These are phyloP conservation scores for Malania oleifera DNA, from an alignment of 164 flowering plant genomes.

Conservation along the genomic window DNA sequence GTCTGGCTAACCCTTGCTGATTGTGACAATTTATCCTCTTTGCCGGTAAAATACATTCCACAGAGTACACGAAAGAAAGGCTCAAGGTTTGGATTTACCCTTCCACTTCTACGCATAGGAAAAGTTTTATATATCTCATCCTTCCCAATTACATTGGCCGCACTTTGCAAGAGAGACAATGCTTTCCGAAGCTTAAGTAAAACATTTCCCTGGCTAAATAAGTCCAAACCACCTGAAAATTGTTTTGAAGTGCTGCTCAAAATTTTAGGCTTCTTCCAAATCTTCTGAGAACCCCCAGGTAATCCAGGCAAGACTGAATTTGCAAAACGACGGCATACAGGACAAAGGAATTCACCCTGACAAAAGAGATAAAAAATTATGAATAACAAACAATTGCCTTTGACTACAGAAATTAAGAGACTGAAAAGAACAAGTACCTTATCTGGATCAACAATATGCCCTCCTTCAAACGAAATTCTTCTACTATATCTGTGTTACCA, in stretches of 20 bases:
- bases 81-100: conserved; percentile 35
- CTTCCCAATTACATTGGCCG: conserved; percentile 43
- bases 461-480: conserved; percentile 83
- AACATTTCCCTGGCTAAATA: conserved; percentile 14
- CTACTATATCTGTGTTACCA: conserved; percentile 43
- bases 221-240: conserved; percentile 17
- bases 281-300: conserved; percentile 26
- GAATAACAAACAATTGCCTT: neutral
- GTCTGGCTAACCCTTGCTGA: conserved; percentile 49
- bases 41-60: conserved; percentile 59
- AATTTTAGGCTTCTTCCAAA: conserved; percentile 16
- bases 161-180: conserved; percentile 48
- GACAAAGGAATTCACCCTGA: conserved; percentile 94
- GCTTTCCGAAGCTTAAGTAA: conserved; percentile 42
- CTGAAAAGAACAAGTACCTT: conserved; percentile 39
- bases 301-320: conserved; percentile 73
- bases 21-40: conserved; percentile 31
- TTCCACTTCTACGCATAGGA: conserved; percentile 25
- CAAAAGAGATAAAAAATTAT: conserved; percentile 10
- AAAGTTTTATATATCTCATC: conserved; percentile 28
- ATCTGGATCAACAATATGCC: conserved; percentile 82
- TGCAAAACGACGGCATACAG: conserved; percentile 86
- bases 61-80: conserved; percentile 42
- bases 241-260: conserved; percentile 14
- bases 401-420: neutral